A percentile compares a stretch with the other conserved stretches of the same genome.
Conservation (phyloP, 176 grass and related monocot species). For the Lolium rigidum region DNA sequence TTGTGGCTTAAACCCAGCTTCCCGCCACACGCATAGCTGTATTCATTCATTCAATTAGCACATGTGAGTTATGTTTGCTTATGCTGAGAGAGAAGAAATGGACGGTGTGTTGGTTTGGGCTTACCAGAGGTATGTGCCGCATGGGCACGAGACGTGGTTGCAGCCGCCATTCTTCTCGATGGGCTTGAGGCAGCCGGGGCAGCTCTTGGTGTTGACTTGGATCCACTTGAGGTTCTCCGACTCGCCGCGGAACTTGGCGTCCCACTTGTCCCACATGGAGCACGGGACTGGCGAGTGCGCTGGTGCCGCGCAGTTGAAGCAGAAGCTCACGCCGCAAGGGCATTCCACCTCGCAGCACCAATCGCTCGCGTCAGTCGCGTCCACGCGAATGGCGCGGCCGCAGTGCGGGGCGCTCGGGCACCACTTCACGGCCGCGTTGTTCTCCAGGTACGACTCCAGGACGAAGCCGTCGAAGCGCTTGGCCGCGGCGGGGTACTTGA, state of each 20-base stretch:
- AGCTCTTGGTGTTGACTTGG: constrained; percentile 12
- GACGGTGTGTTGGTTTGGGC: too few species aligned
- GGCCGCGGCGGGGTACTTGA: not conserved
- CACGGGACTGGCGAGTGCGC: constrained; percentile 4
- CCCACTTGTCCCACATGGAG: constrained; percentile 25
- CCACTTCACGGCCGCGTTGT: constrained; percentile 14
- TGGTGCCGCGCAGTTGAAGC: constrained; percentile 24
- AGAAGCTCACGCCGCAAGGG: constrained; percentile 21
- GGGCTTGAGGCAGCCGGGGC: constrained; percentile 3
- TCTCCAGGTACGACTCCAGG: constrained; percentile 14
- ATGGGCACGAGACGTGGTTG: not conserved
- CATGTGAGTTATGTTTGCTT: not conserved
- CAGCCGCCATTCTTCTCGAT: constrained; percentile 30
- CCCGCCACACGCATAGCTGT: constrained; percentile 8
- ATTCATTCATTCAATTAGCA: too few species aligned
- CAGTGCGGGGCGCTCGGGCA: constrained; percentile 26
- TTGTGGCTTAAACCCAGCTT: not conserved
- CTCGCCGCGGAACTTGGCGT: constrained; percentile 31
- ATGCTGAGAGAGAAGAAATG: not conserved
- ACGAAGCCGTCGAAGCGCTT: not conserved
- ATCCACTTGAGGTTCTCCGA: constrained; percentile 36
- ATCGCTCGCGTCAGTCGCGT: not conserved
- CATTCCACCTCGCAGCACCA: constrained; percentile 23
- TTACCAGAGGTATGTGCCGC: constrained; percentile 2
- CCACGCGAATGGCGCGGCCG: constrained; percentile 16